Evolutionary conservation across 1,284 basidiomycete species (phyloP), one percentile per base, ranked within the genome.

Genomic region (Lentinula novae-zelandiae): DNA sequence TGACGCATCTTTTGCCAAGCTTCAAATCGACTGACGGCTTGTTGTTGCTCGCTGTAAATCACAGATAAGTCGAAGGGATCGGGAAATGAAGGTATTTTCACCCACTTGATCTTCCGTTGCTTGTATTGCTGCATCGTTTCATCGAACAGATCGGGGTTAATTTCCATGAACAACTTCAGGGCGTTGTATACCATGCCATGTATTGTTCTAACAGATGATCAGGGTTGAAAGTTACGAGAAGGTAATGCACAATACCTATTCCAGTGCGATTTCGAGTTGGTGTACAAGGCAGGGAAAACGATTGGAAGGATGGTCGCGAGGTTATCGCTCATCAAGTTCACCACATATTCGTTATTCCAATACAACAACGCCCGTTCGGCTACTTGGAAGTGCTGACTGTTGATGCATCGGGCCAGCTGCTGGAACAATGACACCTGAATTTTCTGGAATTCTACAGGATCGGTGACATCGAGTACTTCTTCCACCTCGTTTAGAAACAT

Each of bases 401-500:
- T 98, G 84, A 99, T 96, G 78, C 97, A 99, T 63, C 95, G 85
- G 44, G 95, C 90, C 31, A 99, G 84, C 74, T 99, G 97, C 65
- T 90, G 89, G 84, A 99, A 99, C 55, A 99, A 81, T 1, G 93
- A 88, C 42, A 95, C 82, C 76, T 97, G 93, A 66, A 99, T 93
- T 83, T 98, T 99, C 74, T 90, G 90, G 78, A 99, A 99, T 75
- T 99, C 96, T 62, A 83, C 84, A 7, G 95, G 94, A 73, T 99
- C 96, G 68, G 98, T 98, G 60, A 99, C 97, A 74, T 99, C 97
- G 63, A 99, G 78, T 17, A 99, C 94, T 78, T 99, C 97, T 75
- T 99, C 97, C 62, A 99, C 95, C 79, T 99, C 97, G 77, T 98
- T 99, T 66, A 99, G 82, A 80, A 95, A 99, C 97, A 99, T 99